phyloP scores from a whole-genome alignment of 129 eudicot species.

The Helianthus annuus region HanXRQr2.0-SUNRISE NC_035449.2:21056137-21056636 shows the following conservation, averaged over 20 bases:
- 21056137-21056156: background rate
- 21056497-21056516: background rate
- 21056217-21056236: conserved; percentile 3
- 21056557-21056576: too few relatives aligned
- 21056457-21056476: background rate
- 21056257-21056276: conserved; percentile 8
- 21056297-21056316: conserved; percentile 17
- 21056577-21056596: too few relatives aligned
- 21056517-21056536: background rate
- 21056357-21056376: background rate
- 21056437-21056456: background rate
- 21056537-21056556: too few relatives aligned
- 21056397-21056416: background rate
- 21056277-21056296: conserved; percentile 18
- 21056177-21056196: background rate
- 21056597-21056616: too few relatives aligned
- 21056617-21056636: too few relatives aligned
- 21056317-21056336: background rate
- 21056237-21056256: background rate
- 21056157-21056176: background rate
- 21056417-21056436: background rate
- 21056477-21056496: background rate
- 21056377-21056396: background rate
- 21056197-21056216: conserved; percentile 2
- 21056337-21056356: too few relatives aligned